Conservation (phyloP, 2,329 filamentous ascomycete species). For the Xylariales sp. region DNA sequence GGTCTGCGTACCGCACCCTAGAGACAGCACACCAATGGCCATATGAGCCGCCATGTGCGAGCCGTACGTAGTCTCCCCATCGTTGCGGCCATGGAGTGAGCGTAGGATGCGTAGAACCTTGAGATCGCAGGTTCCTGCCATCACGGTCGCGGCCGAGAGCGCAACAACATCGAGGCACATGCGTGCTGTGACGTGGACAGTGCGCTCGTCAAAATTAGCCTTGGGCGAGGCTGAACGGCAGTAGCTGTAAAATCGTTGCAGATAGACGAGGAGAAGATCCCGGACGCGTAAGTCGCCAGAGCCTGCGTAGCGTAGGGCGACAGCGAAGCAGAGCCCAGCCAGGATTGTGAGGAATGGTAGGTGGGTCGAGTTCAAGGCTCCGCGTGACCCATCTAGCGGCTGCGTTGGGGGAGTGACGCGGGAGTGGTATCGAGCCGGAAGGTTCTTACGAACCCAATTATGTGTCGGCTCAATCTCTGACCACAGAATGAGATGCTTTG, state of each 20-base stretch:
- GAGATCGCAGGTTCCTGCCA: constrained; percentile 94
- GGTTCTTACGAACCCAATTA: constrained; percentile 69
- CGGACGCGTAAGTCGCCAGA: constrained; percentile 67
- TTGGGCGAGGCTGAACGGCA: constrained; percentile 39
- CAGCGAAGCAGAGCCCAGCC: constrained; percentile 79
- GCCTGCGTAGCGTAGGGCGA: constrained; percentile 71
- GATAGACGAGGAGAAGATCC: constrained; percentile 76
- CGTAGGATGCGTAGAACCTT: constrained; percentile 79
- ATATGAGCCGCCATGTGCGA: constrained; percentile 91
- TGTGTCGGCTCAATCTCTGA: constrained; percentile 69
- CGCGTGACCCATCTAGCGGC: constrained; percentile 30
- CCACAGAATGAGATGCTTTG: constrained; percentile 92
- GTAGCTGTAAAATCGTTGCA: constrained; percentile 82
- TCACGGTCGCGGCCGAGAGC: constrained; percentile 78
- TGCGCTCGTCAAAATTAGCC: constrained; percentile 71
- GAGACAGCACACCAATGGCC: constrained; percentile 84
- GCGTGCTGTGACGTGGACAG: constrained; percentile 76
- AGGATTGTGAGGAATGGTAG: constrained; percentile 92
- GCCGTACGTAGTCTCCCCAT: constrained; percentile 82
- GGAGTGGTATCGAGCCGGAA: constrained; percentile 66
- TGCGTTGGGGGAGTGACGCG: constrained; percentile 56
- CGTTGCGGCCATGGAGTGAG: constrained; percentile 80
- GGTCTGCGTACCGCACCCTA: constrained; percentile 88
- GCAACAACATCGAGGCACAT: constrained; percentile 90
- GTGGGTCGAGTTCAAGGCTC: constrained; percentile 67